Evolutionary conservation across 306 rosid species (phyloP), one percentile per base, ranked within the genome.

Genomic region (Quercus cerris): DNA sequence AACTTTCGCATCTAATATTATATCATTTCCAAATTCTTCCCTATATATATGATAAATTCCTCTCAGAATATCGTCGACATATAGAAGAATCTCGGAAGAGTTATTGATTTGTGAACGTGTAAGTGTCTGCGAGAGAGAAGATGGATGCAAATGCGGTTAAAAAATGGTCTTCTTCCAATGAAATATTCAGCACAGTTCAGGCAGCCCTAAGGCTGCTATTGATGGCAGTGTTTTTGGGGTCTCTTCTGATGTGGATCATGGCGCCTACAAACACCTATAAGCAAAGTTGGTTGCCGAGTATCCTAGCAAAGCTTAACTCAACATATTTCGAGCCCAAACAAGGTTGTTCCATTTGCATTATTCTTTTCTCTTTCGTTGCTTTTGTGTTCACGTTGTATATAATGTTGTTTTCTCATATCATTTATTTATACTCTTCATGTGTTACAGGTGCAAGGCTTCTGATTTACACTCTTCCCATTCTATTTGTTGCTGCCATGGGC

Each of bases 401-500:
- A 22, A 62, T 23, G 15, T 62, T 14, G 12, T 6, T 13, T 25
- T 20, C 6, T 62, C 4, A 49, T 12, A 49, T 49, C 13, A 13
- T 62, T 13, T 62, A 12, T 62, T 4, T 62, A 4, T 62, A 62
- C 61, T 49, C 31, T 62, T 7, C 46, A 38, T 38, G 46, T 19
- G 25, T 64, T 66, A 41, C 86, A 94, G 97, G 97, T 22, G 1
- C 77, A 63, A 55, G 5, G 1, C 77, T 91, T 75, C 62, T 94
- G 58, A 35, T 88, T 22, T 87, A 31, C 86, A 81, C 88, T 62
- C 88, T 87, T 23, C 94, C 98, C 52, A 56, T 91, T 22, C 68
- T 94, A 56, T 73, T 94, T 73, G 77, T 91, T 8, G 97, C 97
- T 17, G 52, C 69, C 71, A 59, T 87, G 85, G 94, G 97, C 19